These are phyloP conservation scores for Fusarium robinianum DNA, from an alignment of 2,329 filamentous ascomycete genomes.

Conservation along the genomic window DNA sequence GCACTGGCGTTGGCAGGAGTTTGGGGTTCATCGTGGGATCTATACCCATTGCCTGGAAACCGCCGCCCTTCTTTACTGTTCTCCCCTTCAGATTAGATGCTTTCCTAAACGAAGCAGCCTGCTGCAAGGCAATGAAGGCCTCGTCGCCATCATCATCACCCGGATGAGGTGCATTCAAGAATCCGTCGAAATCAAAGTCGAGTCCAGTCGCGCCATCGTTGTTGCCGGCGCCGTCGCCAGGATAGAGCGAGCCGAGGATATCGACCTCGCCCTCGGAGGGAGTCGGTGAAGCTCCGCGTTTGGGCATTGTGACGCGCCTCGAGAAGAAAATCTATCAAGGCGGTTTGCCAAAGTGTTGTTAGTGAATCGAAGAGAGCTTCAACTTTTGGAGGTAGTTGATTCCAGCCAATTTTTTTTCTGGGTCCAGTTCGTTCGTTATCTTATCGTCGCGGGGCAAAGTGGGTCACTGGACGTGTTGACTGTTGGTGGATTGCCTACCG, in stretches of 20 bases:
- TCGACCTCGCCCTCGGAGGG: constrained; percentile 90
- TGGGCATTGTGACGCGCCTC: constrained; percentile 60
- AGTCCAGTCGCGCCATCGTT: constrained; percentile 44
- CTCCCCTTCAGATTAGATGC: constrained; percentile 79
- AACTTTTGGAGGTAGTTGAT: constrained; percentile 1
- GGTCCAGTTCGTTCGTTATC: constrained; percentile 40
- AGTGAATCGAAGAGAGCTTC: constrained; percentile 16
- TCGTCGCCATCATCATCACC: constrained; percentile 72
- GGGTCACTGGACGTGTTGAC: too few species aligned
- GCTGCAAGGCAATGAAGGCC: constrained; percentile 86
- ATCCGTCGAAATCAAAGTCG: constrained; percentile 62
- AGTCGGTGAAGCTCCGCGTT: constrained; percentile 77
- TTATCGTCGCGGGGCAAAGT: constrained; percentile 45
- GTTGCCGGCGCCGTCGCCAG: constrained; percentile 59
- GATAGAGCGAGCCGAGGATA: constrained; percentile 78
- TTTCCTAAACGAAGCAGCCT: constrained; percentile 88
- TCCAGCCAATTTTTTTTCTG: constrained; percentile 41
- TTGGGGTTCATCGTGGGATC: not conserved
- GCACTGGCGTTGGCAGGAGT: constrained; percentile 3
- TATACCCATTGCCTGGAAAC: constrained; percentile 91
- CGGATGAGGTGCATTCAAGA: constrained; percentile 56
- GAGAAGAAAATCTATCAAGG: constrained; percentile 6
- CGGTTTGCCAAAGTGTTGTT: constrained; percentile 11
- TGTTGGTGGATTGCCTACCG: too few species aligned
- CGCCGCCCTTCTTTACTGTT: constrained; percentile 90